Evolutionary conservation across 2,329 filamentous ascomycete genomes (phyloP).

Genomic region (Plectosphaerella sp.): DNA sequence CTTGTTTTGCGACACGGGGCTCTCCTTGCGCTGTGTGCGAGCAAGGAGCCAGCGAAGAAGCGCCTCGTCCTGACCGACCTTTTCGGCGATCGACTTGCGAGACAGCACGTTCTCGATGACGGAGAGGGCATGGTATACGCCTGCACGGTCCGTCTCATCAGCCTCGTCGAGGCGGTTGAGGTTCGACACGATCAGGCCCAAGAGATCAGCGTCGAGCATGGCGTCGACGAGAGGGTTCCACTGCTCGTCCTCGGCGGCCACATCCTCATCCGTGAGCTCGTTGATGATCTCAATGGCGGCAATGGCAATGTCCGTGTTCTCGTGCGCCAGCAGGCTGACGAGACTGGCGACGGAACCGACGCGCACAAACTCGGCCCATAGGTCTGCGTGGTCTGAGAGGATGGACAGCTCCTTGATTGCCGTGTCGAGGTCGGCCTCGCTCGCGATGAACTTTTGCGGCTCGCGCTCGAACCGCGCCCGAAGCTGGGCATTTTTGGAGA

Average conservation of each 20-base stretch:
- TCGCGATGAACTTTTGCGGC: conserved; percentile 77
- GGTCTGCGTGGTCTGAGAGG: conserved; percentile 77
- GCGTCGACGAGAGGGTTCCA: conserved; percentile 74
- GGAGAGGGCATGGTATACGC: conserved; percentile 79
- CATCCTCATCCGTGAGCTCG: conserved; percentile 91
- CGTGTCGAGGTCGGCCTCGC: conserved; percentile 84
- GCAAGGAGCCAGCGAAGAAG: conserved; percentile 74
- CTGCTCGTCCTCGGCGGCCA: conserved; percentile 72
- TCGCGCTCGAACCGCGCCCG: conserved; percentile 79
- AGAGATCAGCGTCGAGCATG: conserved; percentile 63
- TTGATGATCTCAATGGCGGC: conserved; percentile 83
- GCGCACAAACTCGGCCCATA: conserved; percentile 77
- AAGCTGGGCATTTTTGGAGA: conserved; percentile 85
- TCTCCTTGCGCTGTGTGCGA: conserved; percentile 67
- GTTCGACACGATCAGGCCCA: conserved; percentile 72
- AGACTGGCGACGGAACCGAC: conserved; percentile 70
- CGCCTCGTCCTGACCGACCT: conserved; percentile 63
- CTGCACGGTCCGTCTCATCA: conserved; percentile 68
- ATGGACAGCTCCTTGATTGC: conserved; percentile 85
- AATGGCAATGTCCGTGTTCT: conserved; percentile 96
- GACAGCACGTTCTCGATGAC: conserved; percentile 86
- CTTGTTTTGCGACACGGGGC: conserved; percentile 77
- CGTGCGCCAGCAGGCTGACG: conserved; percentile 80
- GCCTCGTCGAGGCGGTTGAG: conserved; percentile 74
- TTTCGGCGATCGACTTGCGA: conserved; percentile 61